These are phyloP conservation scores for Dichotomocladium elegans DNA, from an alignment of 371 early-diverging fungal species.

Conservation along the genomic window DNA sequence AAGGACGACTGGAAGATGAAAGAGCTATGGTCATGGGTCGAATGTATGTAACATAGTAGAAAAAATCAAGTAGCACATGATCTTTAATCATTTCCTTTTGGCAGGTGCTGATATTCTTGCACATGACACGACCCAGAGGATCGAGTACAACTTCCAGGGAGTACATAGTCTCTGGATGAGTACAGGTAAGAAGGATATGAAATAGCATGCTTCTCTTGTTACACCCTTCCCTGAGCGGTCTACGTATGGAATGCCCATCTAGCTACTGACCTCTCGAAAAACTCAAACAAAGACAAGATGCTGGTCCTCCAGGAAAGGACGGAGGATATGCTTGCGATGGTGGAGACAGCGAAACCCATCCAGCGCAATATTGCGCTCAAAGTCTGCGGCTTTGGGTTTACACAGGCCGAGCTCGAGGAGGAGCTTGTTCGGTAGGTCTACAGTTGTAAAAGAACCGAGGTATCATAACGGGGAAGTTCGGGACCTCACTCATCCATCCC, in stretches of 20 bases:
- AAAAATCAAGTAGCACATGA: too few relatives aligned
- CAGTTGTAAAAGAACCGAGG: neutral
- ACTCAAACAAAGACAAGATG: neutral
- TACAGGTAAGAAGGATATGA: slow-evolving; percentile 8
- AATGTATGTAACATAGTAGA: slow-evolving; percentile 26
- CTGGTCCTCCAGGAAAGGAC: neutral
- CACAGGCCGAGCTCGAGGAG: slow-evolving; percentile 57
- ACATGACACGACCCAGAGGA: slow-evolving; percentile 41
- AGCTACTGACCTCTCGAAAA: neutral
- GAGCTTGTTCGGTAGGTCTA: slow-evolving; percentile 50
- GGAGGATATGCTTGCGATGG: slow-evolving; percentile 24
- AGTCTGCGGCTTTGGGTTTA: slow-evolving; percentile 75
- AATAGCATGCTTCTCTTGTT: neutral
- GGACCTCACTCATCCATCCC: neutral
- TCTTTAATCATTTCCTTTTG: too few relatives aligned
- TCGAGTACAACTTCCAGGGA: slow-evolving; percentile 72
- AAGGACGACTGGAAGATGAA: slow-evolving; percentile 35
- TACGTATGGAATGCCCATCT: too few relatives aligned
- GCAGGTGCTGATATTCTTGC: slow-evolving; percentile 56
- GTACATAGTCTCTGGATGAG: slow-evolving; percentile 58
- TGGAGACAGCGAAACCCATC: slow-evolving; percentile 42
- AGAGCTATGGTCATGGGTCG: slow-evolving; percentile 78
- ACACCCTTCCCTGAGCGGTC: too few relatives aligned
- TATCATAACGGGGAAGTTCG: too few relatives aligned
- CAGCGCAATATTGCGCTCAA: slow-evolving; percentile 67